phyloP scores from a whole-genome alignment of 73 alveolate species.

The Paramecium primaurelia region DNA sequence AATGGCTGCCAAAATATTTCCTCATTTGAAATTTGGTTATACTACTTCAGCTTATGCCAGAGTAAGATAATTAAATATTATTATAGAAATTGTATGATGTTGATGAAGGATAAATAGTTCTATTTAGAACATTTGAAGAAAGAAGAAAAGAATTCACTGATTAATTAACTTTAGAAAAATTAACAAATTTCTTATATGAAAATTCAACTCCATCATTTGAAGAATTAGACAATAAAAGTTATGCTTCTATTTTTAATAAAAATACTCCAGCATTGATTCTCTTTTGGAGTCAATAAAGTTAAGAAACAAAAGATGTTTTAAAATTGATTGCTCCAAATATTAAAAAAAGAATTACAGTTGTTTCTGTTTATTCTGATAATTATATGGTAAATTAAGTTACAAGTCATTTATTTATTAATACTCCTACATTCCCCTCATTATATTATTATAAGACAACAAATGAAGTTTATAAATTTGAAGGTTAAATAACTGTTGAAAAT shows the following conservation, averaged over 20 bases:
- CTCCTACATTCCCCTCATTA: neutral
- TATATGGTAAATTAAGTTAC: neutral
- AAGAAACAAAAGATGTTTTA: neutral
- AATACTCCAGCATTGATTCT: neutral
- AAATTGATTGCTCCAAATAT: constrained; percentile 21
- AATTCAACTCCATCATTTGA: constrained; percentile 16
- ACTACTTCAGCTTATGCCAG: constrained; percentile 18
- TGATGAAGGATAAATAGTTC: neutral
- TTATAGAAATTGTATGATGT: constrained; percentile 12
- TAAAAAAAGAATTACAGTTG: neutral
- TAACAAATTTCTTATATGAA: neutral
- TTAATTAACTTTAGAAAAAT: neutral
- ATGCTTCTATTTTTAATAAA: neutral
- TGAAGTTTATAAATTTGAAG: neutral
- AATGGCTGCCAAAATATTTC: neutral
- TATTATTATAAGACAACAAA: neutral
- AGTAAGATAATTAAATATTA: neutral
- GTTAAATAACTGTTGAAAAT: neutral
- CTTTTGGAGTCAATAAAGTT: neutral
- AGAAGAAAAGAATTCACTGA: constrained; percentile 50
- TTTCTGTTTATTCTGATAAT: constrained; percentile 15
- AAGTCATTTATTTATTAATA: neutral
- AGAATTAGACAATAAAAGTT: neutral
- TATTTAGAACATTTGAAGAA: constrained; percentile 39
- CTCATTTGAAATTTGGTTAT: neutral